phyloP scores from a whole-genome alignment of 176 grass and related monocot genomes.

The Rhynchospora tenuis region DNA sequence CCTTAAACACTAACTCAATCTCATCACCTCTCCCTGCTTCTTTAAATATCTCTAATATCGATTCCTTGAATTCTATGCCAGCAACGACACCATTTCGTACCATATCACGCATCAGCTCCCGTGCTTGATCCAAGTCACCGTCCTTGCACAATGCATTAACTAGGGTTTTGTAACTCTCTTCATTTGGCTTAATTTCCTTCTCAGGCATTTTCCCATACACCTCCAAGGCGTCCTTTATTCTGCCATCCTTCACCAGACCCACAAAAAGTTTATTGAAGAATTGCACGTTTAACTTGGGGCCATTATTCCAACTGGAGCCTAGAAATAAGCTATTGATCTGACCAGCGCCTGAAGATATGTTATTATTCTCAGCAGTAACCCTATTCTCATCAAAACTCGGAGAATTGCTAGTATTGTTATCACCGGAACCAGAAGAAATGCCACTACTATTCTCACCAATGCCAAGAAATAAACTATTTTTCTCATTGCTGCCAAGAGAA shows the following conservation, averaged over 20 bases:
- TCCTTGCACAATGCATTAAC: conserved; percentile 41
- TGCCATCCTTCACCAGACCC: conserved; percentile 42
- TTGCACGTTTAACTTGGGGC: conserved; percentile 41
- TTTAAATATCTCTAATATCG: conserved; percentile 30
- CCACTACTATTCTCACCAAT: neutral
- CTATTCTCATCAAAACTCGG: neutral
- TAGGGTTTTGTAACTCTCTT: conserved; percentile 40
- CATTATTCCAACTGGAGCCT: conserved; percentile 30
- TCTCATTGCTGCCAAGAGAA: conserved; percentile 26
- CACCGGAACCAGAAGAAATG: neutral
- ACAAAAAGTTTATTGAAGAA: conserved; percentile 57
- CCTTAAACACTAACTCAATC: conserved; percentile 43
- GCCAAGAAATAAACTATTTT: conserved; percentile 23
- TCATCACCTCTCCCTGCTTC: conserved; percentile 33
- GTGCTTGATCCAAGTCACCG: conserved; percentile 29
- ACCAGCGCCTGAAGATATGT: neutral
- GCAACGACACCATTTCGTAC: conserved; percentile 31
- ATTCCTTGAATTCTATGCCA: conserved; percentile 29
- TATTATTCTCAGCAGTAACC: conserved; percentile 12
- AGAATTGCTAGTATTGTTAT: neutral
- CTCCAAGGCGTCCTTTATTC: conserved; percentile 43
- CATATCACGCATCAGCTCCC: conserved; percentile 42
- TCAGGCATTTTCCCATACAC: conserved; percentile 50
- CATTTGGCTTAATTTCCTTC: conserved; percentile 40
- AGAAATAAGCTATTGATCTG: neutral